Evolutionary conservation across 2,329 filamentous ascomycete species (phyloP), one percentile per base, ranked within the genome.

Genomic region (Colletotrichum truncatum): DNA sequence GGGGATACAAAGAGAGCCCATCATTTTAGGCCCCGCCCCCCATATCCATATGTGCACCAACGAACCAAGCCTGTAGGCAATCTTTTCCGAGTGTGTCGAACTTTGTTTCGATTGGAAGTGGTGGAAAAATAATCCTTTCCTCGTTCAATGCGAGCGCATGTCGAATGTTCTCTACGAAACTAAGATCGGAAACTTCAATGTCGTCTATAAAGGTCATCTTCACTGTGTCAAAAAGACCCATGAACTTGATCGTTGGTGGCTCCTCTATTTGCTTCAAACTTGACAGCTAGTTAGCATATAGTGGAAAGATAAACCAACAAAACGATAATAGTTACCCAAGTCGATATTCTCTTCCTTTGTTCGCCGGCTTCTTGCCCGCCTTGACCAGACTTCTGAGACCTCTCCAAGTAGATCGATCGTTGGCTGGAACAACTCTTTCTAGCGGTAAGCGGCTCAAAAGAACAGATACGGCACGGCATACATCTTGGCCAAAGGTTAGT

Each of bases 61-160:
- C 73, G 64, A 81, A 81, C 77, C 76, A 78, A 2, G 78, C 78
- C 64, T 81, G 74, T 7, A 79, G 56, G 7, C 77, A 70, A 10
- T 72, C 54, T 67, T 67, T 39, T 67, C 64, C n/a, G 58, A 49
- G n/a, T 12, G 51, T 41, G 32, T 67, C 46, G 62, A 70, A 68
- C 9, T 70, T 12, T 2, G 38, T 2, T 7, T 55, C 39, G 9
- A 46, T 28, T 2, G 21, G 25, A 2, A 63, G 10, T 1, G 48
- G 32, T 6, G 43, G 43, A n/a, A 75, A 68, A 38, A 57, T 66
- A 46, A 65, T 69, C 4, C 76, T 70, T 8, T 76, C 73, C 62
- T 81, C 78, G 58, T 80, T 77, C 7, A 81, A 64, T 2, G 78
- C 78, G 21, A 81, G 55, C 1, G 78, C 78, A 59, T 80, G 78